These are phyloP conservation scores for Anethum foeniculum DNA, from an alignment of 140 eudicot genomes.

Conservation along the genomic window DNA sequence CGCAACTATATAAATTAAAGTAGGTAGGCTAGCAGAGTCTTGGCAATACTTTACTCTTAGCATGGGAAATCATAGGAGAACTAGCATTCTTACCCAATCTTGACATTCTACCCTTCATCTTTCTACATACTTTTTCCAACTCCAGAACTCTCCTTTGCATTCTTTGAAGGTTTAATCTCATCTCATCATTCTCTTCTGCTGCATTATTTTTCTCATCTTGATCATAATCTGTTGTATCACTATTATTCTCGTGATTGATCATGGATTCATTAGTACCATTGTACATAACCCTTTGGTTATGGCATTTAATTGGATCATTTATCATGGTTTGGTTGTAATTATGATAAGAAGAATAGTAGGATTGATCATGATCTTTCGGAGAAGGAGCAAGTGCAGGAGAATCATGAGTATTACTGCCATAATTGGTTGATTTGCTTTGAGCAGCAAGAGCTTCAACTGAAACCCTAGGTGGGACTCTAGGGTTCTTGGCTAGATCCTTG, in stretches of 20 bases:
- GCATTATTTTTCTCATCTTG: not conserved
- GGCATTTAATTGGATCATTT: slow-evolving; percentile 9
- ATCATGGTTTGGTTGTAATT: slow-evolving; percentile 3
- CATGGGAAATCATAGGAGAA: slow-evolving; percentile 27
- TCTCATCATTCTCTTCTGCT: slow-evolving; percentile 25
- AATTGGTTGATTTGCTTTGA: slow-evolving; percentile 29
- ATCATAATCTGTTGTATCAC: not conserved
- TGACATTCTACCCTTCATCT: slow-evolving; percentile 84
- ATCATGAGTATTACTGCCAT: not conserved
- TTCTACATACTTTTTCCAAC: slow-evolving; percentile 76
- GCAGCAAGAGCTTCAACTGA: slow-evolving; percentile 80
- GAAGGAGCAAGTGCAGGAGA: not conserved
- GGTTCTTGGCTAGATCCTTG: slow-evolving; percentile 90
- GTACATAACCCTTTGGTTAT: slow-evolving; percentile 18
- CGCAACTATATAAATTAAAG: not conserved
- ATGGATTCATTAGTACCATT: not conserved
- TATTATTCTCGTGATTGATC: not conserved
- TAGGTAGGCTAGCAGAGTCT: slow-evolving; percentile 35
- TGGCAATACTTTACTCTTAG: slow-evolving; percentile 44
- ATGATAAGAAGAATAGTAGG: not conserved
- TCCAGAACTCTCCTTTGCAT: slow-evolving; percentile 92
- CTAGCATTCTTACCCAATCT: slow-evolving; percentile 40
- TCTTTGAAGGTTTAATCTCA: slow-evolving; percentile 49
- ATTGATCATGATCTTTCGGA: not conserved
- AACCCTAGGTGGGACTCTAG: slow-evolving; percentile 71